Conservation (phyloP, 352 stramenopile species). For the Globisporangium rhizosaccharum region DNA sequence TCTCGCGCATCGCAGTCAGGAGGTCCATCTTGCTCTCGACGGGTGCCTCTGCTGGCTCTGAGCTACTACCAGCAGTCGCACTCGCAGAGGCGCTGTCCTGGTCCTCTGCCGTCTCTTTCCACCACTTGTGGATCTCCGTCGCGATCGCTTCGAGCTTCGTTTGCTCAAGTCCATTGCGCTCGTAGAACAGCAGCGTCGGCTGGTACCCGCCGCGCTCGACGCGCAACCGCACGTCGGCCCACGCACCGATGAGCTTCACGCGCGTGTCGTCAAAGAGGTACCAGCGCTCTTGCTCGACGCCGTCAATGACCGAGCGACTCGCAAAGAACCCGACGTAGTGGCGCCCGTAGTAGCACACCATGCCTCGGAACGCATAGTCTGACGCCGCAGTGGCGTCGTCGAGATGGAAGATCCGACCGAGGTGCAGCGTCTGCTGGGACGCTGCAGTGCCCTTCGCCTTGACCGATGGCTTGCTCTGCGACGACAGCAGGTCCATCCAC, state of each 20-base stretch:
- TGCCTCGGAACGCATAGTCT: constrained; percentile 66
- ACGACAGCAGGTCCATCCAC: constrained; percentile 64
- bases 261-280: constrained; percentile 84
- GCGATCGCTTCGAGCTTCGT: constrained; percentile 61
- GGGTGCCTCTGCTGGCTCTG: not conserved
- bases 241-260: constrained; percentile 69
- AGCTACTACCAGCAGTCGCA: not conserved
- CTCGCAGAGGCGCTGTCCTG: no score
- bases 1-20: constrained; percentile 7
- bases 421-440: constrained; percentile 38
- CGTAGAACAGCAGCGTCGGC: constrained; percentile 79
- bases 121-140: constrained; percentile 71
- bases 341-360: constrained; percentile 83
- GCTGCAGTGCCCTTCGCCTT: not conserved
- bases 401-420: constrained; percentile 66
- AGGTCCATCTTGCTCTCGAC: constrained; percentile 13
- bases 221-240: constrained; percentile 61
- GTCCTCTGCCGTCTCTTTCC: constrained; percentile 44
- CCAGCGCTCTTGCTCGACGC: constrained; percentile 49
- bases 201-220: constrained; percentile 80
- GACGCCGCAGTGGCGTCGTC: constrained; percentile 31
- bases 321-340: constrained; percentile 86
- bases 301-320: constrained; percentile 54
- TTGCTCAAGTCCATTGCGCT: constrained; percentile 61
- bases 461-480: constrained; percentile 24